These are phyloP conservation scores for Gossypium gossypioides DNA, from an alignment of 441 rosid species.

Conservation along the genomic window DNA sequence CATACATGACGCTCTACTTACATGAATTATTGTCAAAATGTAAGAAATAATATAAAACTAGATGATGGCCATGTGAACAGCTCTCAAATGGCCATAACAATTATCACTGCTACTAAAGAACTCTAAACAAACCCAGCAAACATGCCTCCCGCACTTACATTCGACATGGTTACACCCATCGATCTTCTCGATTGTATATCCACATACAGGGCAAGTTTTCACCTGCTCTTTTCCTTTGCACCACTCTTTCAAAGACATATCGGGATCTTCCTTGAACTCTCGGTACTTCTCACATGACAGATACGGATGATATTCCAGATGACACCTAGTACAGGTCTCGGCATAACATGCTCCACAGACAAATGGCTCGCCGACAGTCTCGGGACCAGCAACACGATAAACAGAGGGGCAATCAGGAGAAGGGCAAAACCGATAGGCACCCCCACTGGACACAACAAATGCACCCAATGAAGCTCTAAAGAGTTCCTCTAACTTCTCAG, in stretches of 20 bases:
- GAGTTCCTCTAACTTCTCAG: constrained; percentile 69
- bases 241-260: constrained; percentile 66
- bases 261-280: constrained; percentile 73
- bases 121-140: constrained; percentile 75
- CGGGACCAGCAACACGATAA: constrained; percentile 45
- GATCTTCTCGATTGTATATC: constrained; percentile 54
- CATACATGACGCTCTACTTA: not conserved
- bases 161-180: constrained; percentile 79
- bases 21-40: not conserved
- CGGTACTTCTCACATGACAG: constrained; percentile 57
- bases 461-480: constrained; percentile 61
- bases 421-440: constrained; percentile 66
- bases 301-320: constrained; percentile 63
- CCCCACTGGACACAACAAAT: constrained; percentile 54
- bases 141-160: constrained; percentile 70
- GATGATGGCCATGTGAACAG: constrained; percentile 27
- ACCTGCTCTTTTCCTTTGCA: constrained; percentile 59
- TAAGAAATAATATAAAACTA: constrained; percentile 6
- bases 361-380: constrained; percentile 34
- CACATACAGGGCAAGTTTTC: constrained; percentile 61
- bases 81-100: constrained; percentile 57
- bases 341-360: constrained; percentile 67
- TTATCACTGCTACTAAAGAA: constrained; percentile 31
- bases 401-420: constrained; percentile 83
- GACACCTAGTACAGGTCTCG: constrained; percentile 76